Base-by-base conservation (phyloP, 495 filamentous ascomycete genomes). In the Astrocystis sublimbata region DNA sequence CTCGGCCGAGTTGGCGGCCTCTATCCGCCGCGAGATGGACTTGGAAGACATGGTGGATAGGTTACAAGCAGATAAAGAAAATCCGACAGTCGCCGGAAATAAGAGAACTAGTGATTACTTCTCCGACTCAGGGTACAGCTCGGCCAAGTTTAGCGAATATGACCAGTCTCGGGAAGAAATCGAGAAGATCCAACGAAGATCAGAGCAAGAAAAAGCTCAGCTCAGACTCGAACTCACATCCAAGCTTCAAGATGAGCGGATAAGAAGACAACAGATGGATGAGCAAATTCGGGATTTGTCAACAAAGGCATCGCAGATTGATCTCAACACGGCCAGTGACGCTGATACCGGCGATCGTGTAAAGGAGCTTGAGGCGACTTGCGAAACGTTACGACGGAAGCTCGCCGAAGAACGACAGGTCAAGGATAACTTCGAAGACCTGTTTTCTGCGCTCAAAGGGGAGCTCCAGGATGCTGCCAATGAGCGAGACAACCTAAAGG, bases 81-180 rank as follows among this genome's bases (percentile, higher is more conserved):
- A 82, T 63, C 73, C 81, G 4, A 78, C 85, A 50, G 81, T 76
- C n/a, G 82, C 84, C 2, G 88, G 86, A 61, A 72, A 72, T 56
- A 88, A 88, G 71, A 85, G 93, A 54, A 97, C 92, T 4, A 98
- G 94, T 73, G 94, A 98, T 74, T 98, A 98, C 75, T 98, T 93
- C 71, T 98, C 94, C 0, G 94, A 98, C 71, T 96, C 92, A 1
- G 94, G 96, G 46, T 89, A 89, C 47, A 93, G 92, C 72, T 92
- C 93, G 4, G 83, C 89, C 55, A 86, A 92, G 67, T 70, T 78
- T 49, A 79, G 78, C 65, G 79, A 82, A 31, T 91, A 89, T 76
- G 89, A 90, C 65, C 82, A 83, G 15, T 88, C 86, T 55, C 78
- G 87, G 33, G 91, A 97, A 70, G 92, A 97, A 73, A 77, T 97